Conservation (phyloP, 345 rosid genomes). For the Lumnitzera littorea region DNA sequence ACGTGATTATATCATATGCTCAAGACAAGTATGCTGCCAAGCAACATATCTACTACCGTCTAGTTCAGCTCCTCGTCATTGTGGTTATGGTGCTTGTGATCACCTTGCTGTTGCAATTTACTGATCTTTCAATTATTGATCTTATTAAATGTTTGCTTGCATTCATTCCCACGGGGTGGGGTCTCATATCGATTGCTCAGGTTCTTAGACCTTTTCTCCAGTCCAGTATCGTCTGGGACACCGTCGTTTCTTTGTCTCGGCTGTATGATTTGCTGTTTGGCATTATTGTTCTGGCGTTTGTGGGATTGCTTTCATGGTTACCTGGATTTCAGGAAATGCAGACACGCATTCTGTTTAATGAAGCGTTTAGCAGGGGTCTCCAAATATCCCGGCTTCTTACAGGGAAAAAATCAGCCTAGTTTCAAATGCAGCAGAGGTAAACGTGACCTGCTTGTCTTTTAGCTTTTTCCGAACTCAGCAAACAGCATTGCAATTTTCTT, state of each 20-base stretch:
- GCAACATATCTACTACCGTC: constrained; percentile 63
- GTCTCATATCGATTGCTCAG: constrained; percentile 63
- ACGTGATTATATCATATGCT: constrained; percentile 49
- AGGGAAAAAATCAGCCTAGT: constrained; percentile 54
- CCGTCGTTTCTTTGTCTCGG: constrained; percentile 75
- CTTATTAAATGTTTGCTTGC: constrained; percentile 70
- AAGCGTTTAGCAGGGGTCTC: constrained; percentile 88
- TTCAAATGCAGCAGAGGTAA: constrained; percentile 16
- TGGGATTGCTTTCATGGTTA: constrained; percentile 81
- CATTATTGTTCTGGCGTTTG: constrained; percentile 61
- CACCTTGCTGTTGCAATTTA: constrained; percentile 40
- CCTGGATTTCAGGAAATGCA: constrained; percentile 90
- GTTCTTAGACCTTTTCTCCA: constrained; percentile 41
- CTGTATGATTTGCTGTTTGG: constrained; percentile 77
- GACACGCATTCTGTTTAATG: constrained; percentile 79
- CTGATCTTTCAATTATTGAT: constrained; percentile 40
- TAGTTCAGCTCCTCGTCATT: constrained; percentile 55
- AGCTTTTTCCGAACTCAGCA: too few species aligned
- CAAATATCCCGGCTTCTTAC: constrained; percentile 70
- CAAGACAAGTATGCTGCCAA: constrained; percentile 65
- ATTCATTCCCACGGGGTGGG: constrained; percentile 92
- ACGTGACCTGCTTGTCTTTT: too few species aligned
- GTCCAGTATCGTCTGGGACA: constrained; percentile 55
- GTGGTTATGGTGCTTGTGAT: constrained; percentile 37
- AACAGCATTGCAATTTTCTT: too few species aligned